Base-by-base conservation (phyloP, 116 monocot genomes). In the Zostera marina region DNA sequence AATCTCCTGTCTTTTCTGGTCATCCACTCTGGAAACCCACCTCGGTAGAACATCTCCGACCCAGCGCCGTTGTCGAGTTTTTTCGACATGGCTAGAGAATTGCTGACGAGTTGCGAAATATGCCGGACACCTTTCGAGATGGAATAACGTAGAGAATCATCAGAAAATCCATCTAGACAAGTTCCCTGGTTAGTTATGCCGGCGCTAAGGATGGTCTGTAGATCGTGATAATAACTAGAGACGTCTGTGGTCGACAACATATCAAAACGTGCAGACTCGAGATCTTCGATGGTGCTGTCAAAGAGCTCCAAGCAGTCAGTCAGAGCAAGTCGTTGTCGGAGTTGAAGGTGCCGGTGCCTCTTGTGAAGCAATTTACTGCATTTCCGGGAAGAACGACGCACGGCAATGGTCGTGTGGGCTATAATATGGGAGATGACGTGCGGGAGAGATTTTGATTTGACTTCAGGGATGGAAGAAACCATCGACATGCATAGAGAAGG, bases 181-280 rank as follows among this genome's bases (percentile, higher is more conserved):
- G 93, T 81, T 73, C 74, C 72, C 73, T 84, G 88, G 73, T 93
- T 84, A 20, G 93, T 80, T 15, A 93, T 77, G 67, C 72, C 66
- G 39, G 85, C 81, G 41, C 77, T 77, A 48, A 85, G 77, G 17
- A 65, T 16, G 1, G 75, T 77, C 60, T 63, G 69, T 24, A 85
- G 54, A 59, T 81, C 64, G 63, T 63, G 53, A 39, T 25, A 6
- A 26, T 57, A 57, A 8, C 20, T n/a, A 11, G 58, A n/a, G 51
- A 22, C 22, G 60, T 44, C 23, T 10, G 22, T 2, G 44, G 60
- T 4, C 21, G 60, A 7, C 41, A 84, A 73, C 32, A 32, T 32
- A 16, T 69, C 63, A n/a, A 47, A 10, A 44, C 22, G 11, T 9
- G 40, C 52, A 4, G 17, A 17, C 20, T 14, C 58, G 59, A 86